These are phyloP conservation scores for Anthracocystis panici-leucophaei DNA, from an alignment of 1,284 basidiomycete genomes.

Conservation along the genomic window DNA sequence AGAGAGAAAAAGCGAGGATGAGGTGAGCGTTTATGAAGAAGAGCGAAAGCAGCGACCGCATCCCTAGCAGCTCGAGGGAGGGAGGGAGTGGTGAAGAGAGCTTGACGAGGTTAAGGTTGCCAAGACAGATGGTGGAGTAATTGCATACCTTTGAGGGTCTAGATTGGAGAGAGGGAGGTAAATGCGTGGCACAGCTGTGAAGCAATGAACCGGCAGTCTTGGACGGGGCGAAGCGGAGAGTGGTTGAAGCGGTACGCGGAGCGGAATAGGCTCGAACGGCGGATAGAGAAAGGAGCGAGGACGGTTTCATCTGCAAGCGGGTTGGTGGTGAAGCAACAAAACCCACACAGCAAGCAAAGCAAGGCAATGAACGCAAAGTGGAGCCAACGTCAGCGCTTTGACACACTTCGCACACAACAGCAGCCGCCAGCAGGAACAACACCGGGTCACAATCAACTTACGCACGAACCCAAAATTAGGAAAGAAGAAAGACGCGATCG, in stretches of 20 bases:
- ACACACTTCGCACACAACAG: not conserved
- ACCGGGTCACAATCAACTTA: slow-evolving; percentile 18
- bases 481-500: slow-evolving; percentile 18
- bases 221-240: slow-evolving; percentile 1
- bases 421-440: not conserved
- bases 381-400: slow-evolving; percentile 13
- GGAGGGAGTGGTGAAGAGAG: slow-evolving; percentile 1
- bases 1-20: slow-evolving; percentile 24
- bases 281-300: slow-evolving; percentile 23
- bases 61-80: slow-evolving; percentile 3
- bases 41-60: slow-evolving; percentile 10
- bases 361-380: not conserved
- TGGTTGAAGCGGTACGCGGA: slow-evolving; percentile 11
- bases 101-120: not conserved
- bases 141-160: slow-evolving; percentile 38
- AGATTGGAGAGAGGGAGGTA: slow-evolving; percentile 13
- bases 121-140: not conserved
- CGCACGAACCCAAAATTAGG: slow-evolving; percentile 18
- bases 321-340: slow-evolving; percentile 31
- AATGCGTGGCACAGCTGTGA: slow-evolving; percentile 5
- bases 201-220: slow-evolving; percentile 6
- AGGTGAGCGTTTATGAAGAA: slow-evolving; percentile 29
- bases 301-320: slow-evolving; percentile 36
- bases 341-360: not conserved
- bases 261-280: slow-evolving; percentile 22